These are phyloP conservation scores for Camellia lanceoleosa DNA, from an alignment of 148 eudicot species.

Conservation along the genomic window DNA sequence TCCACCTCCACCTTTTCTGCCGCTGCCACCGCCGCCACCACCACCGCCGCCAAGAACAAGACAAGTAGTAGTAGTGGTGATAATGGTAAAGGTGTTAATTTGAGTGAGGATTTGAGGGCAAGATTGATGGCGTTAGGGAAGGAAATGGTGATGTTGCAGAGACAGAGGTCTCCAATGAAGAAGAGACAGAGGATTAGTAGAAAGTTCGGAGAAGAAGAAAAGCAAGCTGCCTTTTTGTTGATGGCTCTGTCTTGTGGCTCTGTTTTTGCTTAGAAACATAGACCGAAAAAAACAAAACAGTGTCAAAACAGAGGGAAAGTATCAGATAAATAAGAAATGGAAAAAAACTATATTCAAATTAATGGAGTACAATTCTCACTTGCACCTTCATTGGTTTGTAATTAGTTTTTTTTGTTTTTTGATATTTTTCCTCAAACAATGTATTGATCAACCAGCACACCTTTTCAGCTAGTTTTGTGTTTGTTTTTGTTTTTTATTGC, in stretches of 20 bases:
- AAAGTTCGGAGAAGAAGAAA: conserved; percentile 42
- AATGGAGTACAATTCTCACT: too few species aligned
- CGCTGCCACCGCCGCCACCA: not conserved
- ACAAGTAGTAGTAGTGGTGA: conserved; percentile 4
- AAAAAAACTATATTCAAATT: too few species aligned
- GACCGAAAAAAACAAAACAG: not conserved
- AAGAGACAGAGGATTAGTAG: conserved; percentile 32
- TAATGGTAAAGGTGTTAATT: conserved; percentile 9
- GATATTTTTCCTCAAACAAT: too few species aligned
- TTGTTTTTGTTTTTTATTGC: too few species aligned
- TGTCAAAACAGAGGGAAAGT: not conserved
- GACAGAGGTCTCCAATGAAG: conserved; percentile 26
- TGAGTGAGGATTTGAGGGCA: conserved; percentile 24
- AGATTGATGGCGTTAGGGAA: conserved; percentile 26
- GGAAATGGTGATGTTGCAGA: conserved; percentile 23
- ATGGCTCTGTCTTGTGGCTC: conserved; percentile 59
- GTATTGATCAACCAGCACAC: too few species aligned
- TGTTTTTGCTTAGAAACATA: conserved; percentile 29
- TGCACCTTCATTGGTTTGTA: too few species aligned
- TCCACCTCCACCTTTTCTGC: not conserved
- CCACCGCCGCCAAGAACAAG: not conserved
- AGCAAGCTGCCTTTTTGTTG: conserved; percentile 48
- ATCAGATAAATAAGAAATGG: too few species aligned
- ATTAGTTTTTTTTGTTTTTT: too few species aligned
- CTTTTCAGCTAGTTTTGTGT: too few species aligned